A percentile compares a stretch with the other conserved stretches of the same genome.
Evolutionary conservation across 306 rosid genomes (phyloP).

Genomic region (Pyrus pyrifolia): DNA sequence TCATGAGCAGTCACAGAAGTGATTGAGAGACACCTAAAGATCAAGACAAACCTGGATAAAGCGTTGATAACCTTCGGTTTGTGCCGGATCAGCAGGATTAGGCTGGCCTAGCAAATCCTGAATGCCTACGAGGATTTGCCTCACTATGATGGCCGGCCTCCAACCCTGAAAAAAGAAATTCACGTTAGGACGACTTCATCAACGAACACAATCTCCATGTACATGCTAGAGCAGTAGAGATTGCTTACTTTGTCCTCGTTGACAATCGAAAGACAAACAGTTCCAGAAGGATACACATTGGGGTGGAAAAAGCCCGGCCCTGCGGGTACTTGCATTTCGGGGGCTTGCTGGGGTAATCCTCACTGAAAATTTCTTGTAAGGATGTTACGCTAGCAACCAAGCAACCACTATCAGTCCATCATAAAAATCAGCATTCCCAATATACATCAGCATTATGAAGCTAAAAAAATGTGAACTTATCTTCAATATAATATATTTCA

Average conservation of each 20-base stretch:
- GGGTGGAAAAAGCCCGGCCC: conserved; percentile 81
- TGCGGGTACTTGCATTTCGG: conserved; percentile 83
- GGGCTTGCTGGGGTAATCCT: conserved; percentile 92
- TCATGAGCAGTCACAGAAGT: not conserved
- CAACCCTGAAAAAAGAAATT: conserved; percentile 46
- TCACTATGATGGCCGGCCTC: conserved; percentile 91
- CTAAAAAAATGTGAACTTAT: not conserved
- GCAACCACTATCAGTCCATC: not conserved
- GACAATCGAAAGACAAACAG: conserved; percentile 87
- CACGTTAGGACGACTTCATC: not conserved
- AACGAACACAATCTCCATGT: not conserved
- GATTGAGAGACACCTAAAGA: not conserved
- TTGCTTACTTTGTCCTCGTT: conserved; percentile 72
- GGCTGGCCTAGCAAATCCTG: conserved; percentile 89
- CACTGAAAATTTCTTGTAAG: conserved; percentile 31
- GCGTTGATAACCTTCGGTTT: conserved; percentile 85
- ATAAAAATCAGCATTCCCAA: not conserved
- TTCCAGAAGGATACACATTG: conserved; percentile 92
- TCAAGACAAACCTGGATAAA: conserved; percentile 59
- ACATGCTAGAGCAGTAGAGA: not conserved
- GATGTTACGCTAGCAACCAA: not conserved
- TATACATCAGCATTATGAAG: not conserved
- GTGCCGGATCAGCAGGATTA: conserved; percentile 90
- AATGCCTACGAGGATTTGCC: conserved; percentile 83
- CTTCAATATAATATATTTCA: no score